Conservation (phyloP, 305 asterid genomes). For the Fraxinus greggii region DNA sequence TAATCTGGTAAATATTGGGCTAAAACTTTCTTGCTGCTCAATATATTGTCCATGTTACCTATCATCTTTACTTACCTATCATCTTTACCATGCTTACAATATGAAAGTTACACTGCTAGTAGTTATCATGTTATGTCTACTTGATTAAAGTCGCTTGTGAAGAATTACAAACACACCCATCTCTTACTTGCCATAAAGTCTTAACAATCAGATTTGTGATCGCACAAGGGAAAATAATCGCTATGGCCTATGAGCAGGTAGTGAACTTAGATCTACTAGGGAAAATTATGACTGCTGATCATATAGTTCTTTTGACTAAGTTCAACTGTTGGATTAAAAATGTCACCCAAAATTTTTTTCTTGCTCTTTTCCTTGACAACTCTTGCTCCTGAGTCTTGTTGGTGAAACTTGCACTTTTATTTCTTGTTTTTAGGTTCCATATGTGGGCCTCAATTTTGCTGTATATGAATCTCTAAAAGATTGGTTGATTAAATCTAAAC, state of each 20-base stretch:
- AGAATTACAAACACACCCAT: not conserved
- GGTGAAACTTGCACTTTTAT: conserved; percentile 16
- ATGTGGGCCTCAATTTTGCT: conserved; percentile 93
- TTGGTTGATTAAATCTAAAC: conserved; percentile 62
- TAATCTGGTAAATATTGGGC: not conserved
- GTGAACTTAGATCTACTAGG: not conserved
- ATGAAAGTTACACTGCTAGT: not conserved
- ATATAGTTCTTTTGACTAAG: not conserved
- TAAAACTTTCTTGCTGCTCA: not conserved
- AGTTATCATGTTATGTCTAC: not conserved
- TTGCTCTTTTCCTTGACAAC: not conserved
- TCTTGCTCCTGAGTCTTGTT: not conserved
- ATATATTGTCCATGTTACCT: not conserved
- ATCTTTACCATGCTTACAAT: not conserved
- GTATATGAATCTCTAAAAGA: conserved; percentile 92
- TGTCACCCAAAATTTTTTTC: not conserved
- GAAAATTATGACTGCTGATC: not conserved
- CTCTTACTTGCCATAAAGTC: not conserved
- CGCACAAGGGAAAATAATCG: not conserved
- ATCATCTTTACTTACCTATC: not conserved
- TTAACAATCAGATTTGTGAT: not conserved
- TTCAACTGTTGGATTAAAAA: not conserved
- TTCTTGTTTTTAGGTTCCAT: conserved; percentile 66
- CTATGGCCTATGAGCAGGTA: not conserved
- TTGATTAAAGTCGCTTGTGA: not conserved